Percentiles rank a stretch among this genome's conserved stretches.
phyloP scores from a whole-genome alignment of 305 asterid species.

The Fraxinus sp. region DNA sequence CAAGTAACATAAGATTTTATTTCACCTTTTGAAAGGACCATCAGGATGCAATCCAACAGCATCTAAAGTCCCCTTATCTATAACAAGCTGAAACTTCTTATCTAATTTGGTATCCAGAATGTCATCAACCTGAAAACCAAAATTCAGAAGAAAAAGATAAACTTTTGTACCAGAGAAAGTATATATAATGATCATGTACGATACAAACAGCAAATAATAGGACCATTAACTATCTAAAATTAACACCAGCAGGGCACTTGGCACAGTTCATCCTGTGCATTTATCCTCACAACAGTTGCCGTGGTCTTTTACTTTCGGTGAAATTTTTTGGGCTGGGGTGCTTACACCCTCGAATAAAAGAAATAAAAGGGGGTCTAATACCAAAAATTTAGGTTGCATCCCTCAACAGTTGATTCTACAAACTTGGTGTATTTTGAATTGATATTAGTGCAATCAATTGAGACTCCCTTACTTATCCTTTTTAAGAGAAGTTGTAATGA shows the following conservation, averaged over 20 bases:
- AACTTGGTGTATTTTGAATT: neutral
- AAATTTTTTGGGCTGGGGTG: neutral
- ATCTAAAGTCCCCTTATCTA: conserved; percentile 94
- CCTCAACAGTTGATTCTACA: neutral
- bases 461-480: neutral
- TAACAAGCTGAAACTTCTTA: conserved; percentile 74
- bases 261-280: neutral
- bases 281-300: neutral
- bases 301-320: neutral
- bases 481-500: neutral
- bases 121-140: conserved; percentile 76
- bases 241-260: neutral
- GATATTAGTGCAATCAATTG: neutral
- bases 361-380: neutral
- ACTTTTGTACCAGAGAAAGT: conserved; percentile 1
- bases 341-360: neutral
- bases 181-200: neutral
- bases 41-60: conserved; percentile 98
- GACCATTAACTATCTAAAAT: neutral
- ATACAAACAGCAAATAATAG: neutral
- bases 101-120: conserved; percentile 85
- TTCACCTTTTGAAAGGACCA: conserved; percentile 85
- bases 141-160: conserved; percentile 18
- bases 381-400: neutral
- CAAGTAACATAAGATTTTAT: conserved; percentile 1